Evolutionary conservation across 78 protist species (phyloP).

Genomic region (Emiliania huxleyi): DNA sequence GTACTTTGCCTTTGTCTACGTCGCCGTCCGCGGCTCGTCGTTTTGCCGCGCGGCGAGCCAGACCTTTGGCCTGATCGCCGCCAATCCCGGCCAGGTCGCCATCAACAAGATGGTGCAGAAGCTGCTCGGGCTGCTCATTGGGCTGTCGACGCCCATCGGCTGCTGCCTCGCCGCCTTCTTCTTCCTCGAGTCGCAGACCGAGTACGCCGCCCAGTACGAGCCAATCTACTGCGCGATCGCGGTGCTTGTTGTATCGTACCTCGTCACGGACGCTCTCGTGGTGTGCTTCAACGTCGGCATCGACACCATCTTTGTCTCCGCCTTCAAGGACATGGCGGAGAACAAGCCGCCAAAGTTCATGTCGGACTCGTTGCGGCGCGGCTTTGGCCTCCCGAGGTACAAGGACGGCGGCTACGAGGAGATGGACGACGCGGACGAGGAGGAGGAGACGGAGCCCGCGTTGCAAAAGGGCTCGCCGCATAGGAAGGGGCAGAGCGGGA

Average conservation of each 20-base stretch:
- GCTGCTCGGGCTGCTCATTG: not conserved
- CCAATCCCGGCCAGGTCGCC: not conserved
- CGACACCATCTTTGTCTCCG: not conserved
- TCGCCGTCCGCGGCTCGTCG: not conserved
- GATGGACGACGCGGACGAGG: no score
- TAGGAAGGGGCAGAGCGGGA: no score
- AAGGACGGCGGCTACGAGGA: no score
- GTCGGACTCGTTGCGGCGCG: not conserved
- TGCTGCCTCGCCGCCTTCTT: no score
- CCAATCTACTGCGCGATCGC: not conserved
- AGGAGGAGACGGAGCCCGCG: no score
- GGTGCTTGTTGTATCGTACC: not conserved
- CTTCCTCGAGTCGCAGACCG: not conserved
- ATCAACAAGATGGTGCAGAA: not conserved
- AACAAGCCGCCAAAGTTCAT: not conserved
- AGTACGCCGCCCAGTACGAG: no score
- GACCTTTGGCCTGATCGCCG: not conserved
- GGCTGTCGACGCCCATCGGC: not conserved
- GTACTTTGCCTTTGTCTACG: not conserved
- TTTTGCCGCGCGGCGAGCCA: not conserved
- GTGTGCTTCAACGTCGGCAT: not conserved
- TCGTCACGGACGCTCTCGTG: not conserved
- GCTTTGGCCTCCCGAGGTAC: not conserved
- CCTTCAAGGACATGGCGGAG: not conserved
- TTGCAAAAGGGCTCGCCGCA: no score